Percentiles rank a stretch among this genome's conserved stretches.
Evolutionary conservation across 495 filamentous ascomycete species (phyloP).

Genomic region (Platismatia glauca): DNA sequence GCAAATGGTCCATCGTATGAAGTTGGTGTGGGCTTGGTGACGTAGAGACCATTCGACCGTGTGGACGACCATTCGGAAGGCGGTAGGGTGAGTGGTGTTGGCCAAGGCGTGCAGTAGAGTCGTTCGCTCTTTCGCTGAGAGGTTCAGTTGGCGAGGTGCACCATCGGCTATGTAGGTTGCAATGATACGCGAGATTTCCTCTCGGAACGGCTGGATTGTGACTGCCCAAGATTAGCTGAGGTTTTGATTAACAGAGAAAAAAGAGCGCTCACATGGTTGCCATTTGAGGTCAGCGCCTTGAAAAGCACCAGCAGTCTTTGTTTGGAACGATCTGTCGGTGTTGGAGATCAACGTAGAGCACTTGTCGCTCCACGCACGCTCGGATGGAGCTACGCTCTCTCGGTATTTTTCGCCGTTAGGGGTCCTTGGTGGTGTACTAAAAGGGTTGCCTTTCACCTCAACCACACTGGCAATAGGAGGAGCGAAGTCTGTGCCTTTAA

Average conservation of each 20-base stretch:
- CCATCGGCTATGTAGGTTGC: constrained; percentile 56
- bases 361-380: constrained; percentile 21
- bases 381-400: constrained; percentile 18
- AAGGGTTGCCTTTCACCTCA: constrained; percentile 40
- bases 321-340: constrained; percentile 21
- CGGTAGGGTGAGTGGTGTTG: constrained; percentile 66
- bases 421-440: constrained; percentile 47
- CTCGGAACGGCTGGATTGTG: constrained; percentile 66
- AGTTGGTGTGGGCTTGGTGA: constrained; percentile 67
- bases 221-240: constrained; percentile 38
- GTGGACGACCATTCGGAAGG: constrained; percentile 43
- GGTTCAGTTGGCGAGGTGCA: constrained; percentile 60
- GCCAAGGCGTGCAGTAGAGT: constrained; percentile 54
- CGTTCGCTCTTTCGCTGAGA: constrained; percentile 57
- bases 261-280: constrained; percentile 43
- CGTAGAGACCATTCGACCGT: constrained; percentile 58
- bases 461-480: constrained; percentile 25
- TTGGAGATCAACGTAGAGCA: constrained; percentile 20
- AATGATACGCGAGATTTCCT: constrained; percentile 61
- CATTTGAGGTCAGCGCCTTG: constrained; percentile 41
- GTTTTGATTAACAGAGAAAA: background rate
- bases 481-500: constrained; percentile 55
- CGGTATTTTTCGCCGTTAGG: constrained; percentile 21
- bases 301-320: constrained; percentile 36
- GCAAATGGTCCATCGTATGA: constrained; percentile 71